A percentile compares a stretch with the other conserved stretches of the same genome.
These are phyloP conservation scores for Penicillium egyptiacum DNA, from an alignment of 495 filamentous ascomycete species.

Conservation along the genomic window DNA sequence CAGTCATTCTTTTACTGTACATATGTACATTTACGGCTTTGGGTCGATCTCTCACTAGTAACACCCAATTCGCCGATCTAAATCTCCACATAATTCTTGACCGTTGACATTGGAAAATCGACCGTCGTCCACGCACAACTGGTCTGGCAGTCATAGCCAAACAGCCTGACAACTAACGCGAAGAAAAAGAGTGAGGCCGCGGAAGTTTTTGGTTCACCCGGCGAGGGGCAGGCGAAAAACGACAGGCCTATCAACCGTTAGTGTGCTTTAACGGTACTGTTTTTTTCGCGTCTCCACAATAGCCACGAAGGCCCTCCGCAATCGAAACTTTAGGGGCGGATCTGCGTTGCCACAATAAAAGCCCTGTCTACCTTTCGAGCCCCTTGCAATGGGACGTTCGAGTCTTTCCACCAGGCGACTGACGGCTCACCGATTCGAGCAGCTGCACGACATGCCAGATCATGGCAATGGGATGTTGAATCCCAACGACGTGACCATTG, in stretches of 20 bases:
- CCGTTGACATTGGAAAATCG: constrained; percentile 17
- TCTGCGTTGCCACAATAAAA: constrained; percentile 3
- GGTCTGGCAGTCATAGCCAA: constrained; percentile 10
- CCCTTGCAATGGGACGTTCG: constrained; percentile 35
- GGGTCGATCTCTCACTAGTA: not conserved
- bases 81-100: constrained; percentile 9
- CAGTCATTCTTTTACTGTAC: constrained; percentile 7
- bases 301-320: not conserved
- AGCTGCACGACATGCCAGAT: constrained; percentile 42
- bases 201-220: not conserved
- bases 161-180: constrained; percentile 4
- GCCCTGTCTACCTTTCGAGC: not conserved
- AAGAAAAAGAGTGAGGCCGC: not conserved
- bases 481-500: constrained; percentile 58
- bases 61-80: constrained; percentile 3
- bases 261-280: not conserved
- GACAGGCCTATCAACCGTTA: not conserved
- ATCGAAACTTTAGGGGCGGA: constrained; percentile 3
- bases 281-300: constrained; percentile 12
- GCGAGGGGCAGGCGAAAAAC: constrained; percentile 10
- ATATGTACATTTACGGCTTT: not conserved
- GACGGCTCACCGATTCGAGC: constrained; percentile 47
- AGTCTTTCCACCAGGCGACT: constrained; percentile 41
- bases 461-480: constrained; percentile 40
- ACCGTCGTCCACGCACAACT: constrained; percentile 13